Evolutionary conservation across 208 protist genomes (phyloP).

Genomic region (Wallacemonas rigidus): DNA sequence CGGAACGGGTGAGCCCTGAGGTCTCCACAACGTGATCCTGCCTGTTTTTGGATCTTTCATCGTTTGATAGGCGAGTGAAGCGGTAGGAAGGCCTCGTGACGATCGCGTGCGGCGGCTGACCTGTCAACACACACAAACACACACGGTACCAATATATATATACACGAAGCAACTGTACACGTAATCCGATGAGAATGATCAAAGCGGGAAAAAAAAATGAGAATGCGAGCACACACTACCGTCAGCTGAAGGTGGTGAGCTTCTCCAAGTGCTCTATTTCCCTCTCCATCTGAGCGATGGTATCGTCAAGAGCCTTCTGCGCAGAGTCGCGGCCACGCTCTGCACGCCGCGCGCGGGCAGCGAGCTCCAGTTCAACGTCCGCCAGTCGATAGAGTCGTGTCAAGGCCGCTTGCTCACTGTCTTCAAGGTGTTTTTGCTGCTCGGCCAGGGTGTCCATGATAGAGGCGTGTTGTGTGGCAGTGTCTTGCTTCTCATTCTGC

Average conservation of each 20-base stretch:
- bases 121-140: too few relatives aligned
- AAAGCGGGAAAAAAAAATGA: conserved; percentile 1
- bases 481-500: conserved; percentile 19
- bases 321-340: conserved; percentile 25
- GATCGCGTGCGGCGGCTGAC: too few relatives aligned
- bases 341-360: conserved; percentile 27
- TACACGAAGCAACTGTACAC: too few relatives aligned
- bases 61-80: too few relatives aligned
- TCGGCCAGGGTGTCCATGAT: conserved; percentile 27
- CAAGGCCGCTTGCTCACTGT: conserved; percentile 21
- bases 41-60: too few relatives aligned
- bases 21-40: too few relatives aligned
- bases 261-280: conserved; percentile 29
- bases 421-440: conserved; percentile 23
- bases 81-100: too few relatives aligned
- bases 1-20: too few relatives aligned
- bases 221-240: not conserved
- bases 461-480: conserved; percentile 26
- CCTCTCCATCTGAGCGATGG: conserved; percentile 28
- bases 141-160: too few relatives aligned
- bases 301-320: conserved; percentile 26
- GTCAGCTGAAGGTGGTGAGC: not conserved
- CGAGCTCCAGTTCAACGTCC: conserved; percentile 27
- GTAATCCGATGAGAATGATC: too few relatives aligned
- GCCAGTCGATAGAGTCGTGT: conserved; percentile 28